Evolutionary conservation across 2,329 filamentous ascomycete genomes (phyloP).

Genomic region (Hymenoscyphus fraxineus): DNA sequence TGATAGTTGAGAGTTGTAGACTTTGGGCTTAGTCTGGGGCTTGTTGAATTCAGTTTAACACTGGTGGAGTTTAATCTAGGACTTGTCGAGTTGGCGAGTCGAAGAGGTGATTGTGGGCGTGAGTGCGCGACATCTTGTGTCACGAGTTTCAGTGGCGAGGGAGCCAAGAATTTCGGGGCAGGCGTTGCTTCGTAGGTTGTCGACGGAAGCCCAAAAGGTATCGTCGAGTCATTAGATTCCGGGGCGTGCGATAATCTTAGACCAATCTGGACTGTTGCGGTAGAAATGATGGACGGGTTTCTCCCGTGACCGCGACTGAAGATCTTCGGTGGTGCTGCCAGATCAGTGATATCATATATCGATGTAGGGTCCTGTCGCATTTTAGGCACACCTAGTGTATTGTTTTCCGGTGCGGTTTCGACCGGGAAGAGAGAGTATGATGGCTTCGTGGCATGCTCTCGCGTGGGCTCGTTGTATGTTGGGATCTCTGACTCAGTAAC

Average conservation of each 20-base stretch:
- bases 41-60: neutral
- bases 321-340: slow-evolving; percentile 27
- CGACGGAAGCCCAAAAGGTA: slow-evolving; percentile 31
- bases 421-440: slow-evolving; percentile 33
- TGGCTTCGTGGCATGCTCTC: slow-evolving; percentile 23
- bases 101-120: slow-evolving; percentile 4
- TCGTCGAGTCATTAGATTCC: slow-evolving; percentile 12
- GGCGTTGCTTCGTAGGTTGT: slow-evolving; percentile 38
- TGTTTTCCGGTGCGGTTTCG: slow-evolving; percentile 13
- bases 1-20: slow-evolving; percentile 3
- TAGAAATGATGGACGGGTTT: slow-evolving; percentile 60
- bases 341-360: slow-evolving; percentile 32
- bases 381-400: slow-evolving; percentile 4
- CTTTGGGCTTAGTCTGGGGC: slow-evolving; percentile 6
- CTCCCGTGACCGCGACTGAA: slow-evolving; percentile 38
- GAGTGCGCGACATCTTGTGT: slow-evolving; percentile 7
- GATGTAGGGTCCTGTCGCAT: slow-evolving; percentile 22
- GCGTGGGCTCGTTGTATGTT: neutral
- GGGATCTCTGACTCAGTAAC: neutral
- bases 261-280: slow-evolving; percentile 68
- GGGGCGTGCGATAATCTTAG: slow-evolving; percentile 55
- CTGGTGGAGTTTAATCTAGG: neutral
- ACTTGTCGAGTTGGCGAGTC: neutral
- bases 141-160: slow-evolving; percentile 14
- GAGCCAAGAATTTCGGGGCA: slow-evolving; percentile 25